Evolutionary conservation across 208 protist species (phyloP).

Genomic region (Herpetomonas muscarum): DNA sequence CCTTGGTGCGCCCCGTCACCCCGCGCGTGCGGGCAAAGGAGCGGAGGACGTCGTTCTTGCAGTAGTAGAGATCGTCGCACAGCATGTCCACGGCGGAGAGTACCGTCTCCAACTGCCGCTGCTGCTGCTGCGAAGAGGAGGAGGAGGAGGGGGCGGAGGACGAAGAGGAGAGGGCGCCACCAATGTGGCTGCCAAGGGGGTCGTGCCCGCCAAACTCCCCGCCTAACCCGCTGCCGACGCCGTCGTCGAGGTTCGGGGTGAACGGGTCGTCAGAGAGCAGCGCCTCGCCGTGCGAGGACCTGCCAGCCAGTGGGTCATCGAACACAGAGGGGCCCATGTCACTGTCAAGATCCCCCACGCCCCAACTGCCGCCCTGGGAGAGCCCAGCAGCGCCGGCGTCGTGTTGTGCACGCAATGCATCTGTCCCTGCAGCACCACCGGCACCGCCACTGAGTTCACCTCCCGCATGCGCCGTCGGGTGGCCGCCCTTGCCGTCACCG

Average conservation of each 20-base stretch:
- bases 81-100: conserved; percentile 76
- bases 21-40: conserved; percentile 69
- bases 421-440: too few relatives aligned
- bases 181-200: not conserved
- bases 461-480: too few relatives aligned
- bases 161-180: not conserved
- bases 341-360: too few relatives aligned
- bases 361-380: too few relatives aligned
- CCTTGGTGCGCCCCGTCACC: conserved; percentile 41
- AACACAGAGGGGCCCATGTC: not conserved
- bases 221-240: conserved; percentile 9
- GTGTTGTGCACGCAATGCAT: too few relatives aligned
- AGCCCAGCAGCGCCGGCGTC: too few relatives aligned
- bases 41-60: conserved; percentile 77
- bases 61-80: conserved; percentile 86
- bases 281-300: not conserved
- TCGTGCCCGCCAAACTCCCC: conserved; percentile 20
- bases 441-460: too few relatives aligned
- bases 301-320: not conserved
- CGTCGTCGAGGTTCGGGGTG: conserved; percentile 28
- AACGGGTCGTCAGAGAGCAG: conserved; percentile 20
- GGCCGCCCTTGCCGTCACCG: too few relatives aligned
- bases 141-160: not conserved
- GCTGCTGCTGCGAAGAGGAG: too few relatives aligned
- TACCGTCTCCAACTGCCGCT: conserved; percentile 27